A percentile compares a stretch with the other conserved stretches of the same genome.
These are phyloP conservation scores for Elsinoe ampelina DNA, from an alignment of 2,329 filamentous ascomycete species.

Conservation along the genomic window DNA sequence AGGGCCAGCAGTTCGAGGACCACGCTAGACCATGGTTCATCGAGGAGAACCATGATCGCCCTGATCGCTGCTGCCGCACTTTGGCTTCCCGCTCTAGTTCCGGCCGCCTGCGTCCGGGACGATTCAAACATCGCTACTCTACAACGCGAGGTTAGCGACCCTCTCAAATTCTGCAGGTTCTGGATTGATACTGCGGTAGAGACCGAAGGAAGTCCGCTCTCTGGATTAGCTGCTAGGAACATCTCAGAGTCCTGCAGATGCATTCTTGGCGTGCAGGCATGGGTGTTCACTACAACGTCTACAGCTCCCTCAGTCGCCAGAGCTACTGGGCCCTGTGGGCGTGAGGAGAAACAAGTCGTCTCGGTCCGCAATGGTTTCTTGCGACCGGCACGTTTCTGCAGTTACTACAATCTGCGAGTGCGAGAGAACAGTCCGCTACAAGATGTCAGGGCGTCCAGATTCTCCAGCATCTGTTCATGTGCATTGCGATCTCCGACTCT, in stretches of 20 bases:
- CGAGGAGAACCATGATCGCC: neutral
- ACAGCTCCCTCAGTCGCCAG: neutral
- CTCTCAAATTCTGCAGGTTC: neutral
- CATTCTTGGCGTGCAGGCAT: neutral
- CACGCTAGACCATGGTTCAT: neutral
- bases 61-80: neutral
- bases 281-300: neutral
- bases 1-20: neutral
- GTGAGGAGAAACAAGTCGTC: neutral
- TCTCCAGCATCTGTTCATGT: constrained; percentile 1
- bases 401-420: neutral
- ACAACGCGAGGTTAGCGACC: neutral
- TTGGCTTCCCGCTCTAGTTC: neutral
- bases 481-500: neutral
- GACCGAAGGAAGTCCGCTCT: neutral
- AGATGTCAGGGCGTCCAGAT: neutral
- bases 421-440: neutral
- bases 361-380: neutral
- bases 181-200: neutral
- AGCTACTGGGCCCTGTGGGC: neutral
- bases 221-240: neutral
- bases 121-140: neutral
- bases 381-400: neutral
- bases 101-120: neutral
- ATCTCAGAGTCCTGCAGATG: neutral